Evolutionary conservation across 1,139 yeast genomes (phyloP).

Genomic region (Hemisphaericaspora xylanilytica): DNA sequence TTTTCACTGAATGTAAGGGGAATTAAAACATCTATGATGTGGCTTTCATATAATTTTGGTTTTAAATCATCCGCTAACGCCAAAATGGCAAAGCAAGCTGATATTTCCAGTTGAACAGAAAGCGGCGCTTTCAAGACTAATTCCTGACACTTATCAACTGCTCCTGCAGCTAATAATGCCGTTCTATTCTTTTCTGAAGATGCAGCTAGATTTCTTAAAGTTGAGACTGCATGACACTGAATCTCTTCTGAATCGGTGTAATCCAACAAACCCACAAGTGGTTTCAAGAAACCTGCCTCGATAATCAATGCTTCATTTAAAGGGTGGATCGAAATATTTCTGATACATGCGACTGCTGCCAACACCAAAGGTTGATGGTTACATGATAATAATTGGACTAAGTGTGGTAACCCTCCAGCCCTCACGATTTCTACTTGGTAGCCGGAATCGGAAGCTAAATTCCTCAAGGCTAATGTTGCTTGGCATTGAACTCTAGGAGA

Average conservation of each 20-base stretch:
- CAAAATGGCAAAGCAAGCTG: slow-evolving; percentile 95
- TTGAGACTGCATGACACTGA: slow-evolving; percentile 96
- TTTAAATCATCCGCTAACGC: slow-evolving; percentile 96
- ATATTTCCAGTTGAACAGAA: slow-evolving; percentile 90
- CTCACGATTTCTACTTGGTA: slow-evolving; percentile 95
- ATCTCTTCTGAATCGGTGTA: slow-evolving; percentile 90
- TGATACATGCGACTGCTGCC: slow-evolving; percentile 97
- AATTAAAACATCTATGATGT: slow-evolving; percentile 82
- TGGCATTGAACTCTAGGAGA: slow-evolving; percentile 97
- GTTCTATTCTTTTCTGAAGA: slow-evolving; percentile 89
- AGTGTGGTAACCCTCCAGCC: slow-evolving; percentile 91
- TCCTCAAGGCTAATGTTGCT: slow-evolving; percentile 93
- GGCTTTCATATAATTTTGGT: slow-evolving; percentile 77
- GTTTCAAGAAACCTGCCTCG: slow-evolving; percentile 92
- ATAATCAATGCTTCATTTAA: slow-evolving; percentile 91
- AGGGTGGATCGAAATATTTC: slow-evolving; percentile 96
- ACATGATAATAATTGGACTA: slow-evolving; percentile 82
- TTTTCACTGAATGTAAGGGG: slow-evolving; percentile 87
- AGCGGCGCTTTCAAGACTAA: slow-evolving; percentile 82
- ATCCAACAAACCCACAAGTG: slow-evolving; percentile 81
- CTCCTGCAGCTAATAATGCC: slow-evolving; percentile 92
- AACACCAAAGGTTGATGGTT: slow-evolving; percentile 88
- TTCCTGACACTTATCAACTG: slow-evolving; percentile 89
- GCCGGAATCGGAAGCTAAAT: slow-evolving; percentile 88
- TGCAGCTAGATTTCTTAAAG: slow-evolving; percentile 93